Evolutionary conservation across 345 rosid species (phyloP).

Genomic region (Lenwebbia sp.): DNA sequence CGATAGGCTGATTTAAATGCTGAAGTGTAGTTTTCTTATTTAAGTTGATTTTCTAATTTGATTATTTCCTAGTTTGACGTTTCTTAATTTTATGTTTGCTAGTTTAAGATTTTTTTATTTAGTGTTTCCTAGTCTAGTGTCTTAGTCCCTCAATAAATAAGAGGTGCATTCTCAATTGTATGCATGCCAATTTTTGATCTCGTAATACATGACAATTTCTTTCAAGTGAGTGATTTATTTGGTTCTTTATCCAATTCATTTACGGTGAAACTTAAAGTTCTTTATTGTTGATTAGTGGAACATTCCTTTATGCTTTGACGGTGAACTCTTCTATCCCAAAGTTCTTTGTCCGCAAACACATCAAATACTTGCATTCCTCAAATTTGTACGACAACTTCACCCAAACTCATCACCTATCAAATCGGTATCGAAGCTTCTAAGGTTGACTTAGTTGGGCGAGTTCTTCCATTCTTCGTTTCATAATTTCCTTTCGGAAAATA

Average conservation of each 20-base stretch:
- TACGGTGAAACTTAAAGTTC: accelerated
- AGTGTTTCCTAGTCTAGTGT: background rate
- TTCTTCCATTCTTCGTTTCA: too few species aligned
- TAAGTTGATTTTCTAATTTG: background rate
- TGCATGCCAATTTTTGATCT: background rate
- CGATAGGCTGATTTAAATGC: background rate
- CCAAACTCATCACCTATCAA: background rate
- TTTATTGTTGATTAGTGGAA: background rate
- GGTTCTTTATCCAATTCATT: background rate
- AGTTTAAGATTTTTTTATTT: background rate
- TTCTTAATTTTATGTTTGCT: background rate
- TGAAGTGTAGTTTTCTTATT: background rate
- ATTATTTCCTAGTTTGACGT: background rate
- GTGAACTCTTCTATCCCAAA: background rate
- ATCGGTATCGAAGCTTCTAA: too few species aligned
- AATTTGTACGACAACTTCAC: background rate
- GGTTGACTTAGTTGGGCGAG: too few species aligned
- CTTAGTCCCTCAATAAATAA: background rate
- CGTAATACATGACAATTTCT: background rate
- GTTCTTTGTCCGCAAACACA: background rate
- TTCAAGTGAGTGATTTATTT: background rate
- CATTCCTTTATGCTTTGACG: accelerated
- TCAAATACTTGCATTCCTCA: background rate
- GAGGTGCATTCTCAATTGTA: background rate
- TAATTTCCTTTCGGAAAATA: too few species aligned